A percentile compares a stretch with the other conserved stretches of the same genome.
Conservation (phyloP, 176 grass and related monocot genomes). For the Juncus inflexus region DNA sequence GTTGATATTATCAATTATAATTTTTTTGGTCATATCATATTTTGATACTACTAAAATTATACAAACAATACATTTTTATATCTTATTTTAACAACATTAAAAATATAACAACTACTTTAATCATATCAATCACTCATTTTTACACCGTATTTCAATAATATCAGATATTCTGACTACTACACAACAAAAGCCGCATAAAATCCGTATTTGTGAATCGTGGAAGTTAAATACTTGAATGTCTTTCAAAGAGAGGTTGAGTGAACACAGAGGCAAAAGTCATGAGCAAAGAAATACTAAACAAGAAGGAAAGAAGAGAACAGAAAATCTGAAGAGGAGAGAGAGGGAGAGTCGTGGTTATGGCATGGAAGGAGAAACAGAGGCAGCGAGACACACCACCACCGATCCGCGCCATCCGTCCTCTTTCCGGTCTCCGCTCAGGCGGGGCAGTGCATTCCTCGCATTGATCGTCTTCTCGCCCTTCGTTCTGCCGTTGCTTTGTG, state of each 20-base stretch:
- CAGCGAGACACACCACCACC: background rate
- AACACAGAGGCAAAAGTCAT: slow-evolving; percentile 7
- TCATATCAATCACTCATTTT: no score
- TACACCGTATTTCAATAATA: no score
- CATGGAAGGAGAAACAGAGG: slow-evolving; percentile 22
- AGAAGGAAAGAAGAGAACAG: slow-evolving; percentile 5
- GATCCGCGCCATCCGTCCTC: background rate
- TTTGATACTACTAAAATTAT: no score
- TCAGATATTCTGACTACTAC: no score
- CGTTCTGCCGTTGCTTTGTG: slow-evolving; percentile 35
- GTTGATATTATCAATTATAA: no score
- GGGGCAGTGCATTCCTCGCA: slow-evolving; percentile 18
- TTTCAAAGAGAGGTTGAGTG: slow-evolving; percentile 22
- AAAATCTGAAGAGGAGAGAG: slow-evolving; percentile 4
- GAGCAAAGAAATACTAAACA: slow-evolving; percentile 2
- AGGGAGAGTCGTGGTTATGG: background rate
- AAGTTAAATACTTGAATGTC: background rate
- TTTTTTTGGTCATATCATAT: no score
- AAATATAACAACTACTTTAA: no score
- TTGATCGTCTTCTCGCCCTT: slow-evolving; percentile 43
- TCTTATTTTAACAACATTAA: no score
- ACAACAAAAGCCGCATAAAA: no score
- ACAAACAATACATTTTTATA: no score
- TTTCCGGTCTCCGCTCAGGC: background rate
- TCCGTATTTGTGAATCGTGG: no score